Conservation (phyloP, 2,329 filamentous ascomycete genomes). For the Pyrenochaeta sp. region DNA sequence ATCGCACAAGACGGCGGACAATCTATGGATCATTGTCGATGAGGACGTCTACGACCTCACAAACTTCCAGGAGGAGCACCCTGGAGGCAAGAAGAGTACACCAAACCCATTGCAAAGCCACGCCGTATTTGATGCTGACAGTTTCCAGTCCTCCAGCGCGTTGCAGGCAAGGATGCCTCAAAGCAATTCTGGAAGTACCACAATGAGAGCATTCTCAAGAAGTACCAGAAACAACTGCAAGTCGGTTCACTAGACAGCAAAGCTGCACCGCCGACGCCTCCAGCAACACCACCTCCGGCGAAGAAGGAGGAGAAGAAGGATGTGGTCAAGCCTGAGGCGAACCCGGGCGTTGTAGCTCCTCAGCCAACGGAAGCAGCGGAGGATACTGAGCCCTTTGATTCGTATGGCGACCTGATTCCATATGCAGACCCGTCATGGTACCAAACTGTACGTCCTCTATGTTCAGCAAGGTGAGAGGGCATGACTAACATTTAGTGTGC, state of each 20-base stretch:
- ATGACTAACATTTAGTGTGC: conserved; percentile 14
- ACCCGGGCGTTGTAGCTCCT: conserved; percentile 62
- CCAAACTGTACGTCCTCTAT: conserved; percentile 73
- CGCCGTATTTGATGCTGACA: conserved; percentile 21
- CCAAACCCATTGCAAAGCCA: conserved; percentile 1
- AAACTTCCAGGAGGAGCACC: conserved; percentile 64
- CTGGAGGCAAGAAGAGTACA: conserved; percentile 76
- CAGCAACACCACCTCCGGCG: conserved; percentile 57
- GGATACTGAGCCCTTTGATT: conserved; percentile 77
- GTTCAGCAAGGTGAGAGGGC: background rate
- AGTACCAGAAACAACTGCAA: conserved; percentile 67
- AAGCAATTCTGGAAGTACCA: conserved; percentile 75
- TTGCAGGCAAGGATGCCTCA: conserved; percentile 72
- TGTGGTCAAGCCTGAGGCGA: conserved; percentile 65
- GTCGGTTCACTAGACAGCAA: conserved; percentile 85
- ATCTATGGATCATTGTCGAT: conserved; percentile 89
- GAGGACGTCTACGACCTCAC: conserved; percentile 96
- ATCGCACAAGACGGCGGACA: conserved; percentile 86
- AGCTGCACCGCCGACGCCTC: conserved; percentile 61
- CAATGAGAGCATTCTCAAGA: conserved; percentile 68
- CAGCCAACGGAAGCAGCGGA: conserved; percentile 54
- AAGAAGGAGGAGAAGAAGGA: conserved; percentile 58
- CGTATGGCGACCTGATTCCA: conserved; percentile 85
- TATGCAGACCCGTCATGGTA: conserved; percentile 96
- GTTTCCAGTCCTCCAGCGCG: conserved; percentile 66